Conservation (phyloP, 306 rosid genomes). For the Pyrus bretschneideri region DNA sequence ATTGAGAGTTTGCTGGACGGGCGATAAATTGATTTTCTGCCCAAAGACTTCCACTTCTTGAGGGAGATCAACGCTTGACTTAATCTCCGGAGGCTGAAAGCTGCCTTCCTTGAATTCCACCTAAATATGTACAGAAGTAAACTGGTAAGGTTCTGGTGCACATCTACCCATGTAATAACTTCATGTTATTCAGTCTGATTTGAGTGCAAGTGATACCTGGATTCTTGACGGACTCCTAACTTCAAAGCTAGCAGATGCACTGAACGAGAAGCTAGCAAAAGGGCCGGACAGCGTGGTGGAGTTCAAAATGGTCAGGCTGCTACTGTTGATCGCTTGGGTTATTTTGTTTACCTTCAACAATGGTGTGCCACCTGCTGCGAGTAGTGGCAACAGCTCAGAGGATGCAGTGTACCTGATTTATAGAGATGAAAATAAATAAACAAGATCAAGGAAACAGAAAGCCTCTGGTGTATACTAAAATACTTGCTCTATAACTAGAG, state of each 20-base stretch:
- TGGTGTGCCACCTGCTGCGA: conserved; percentile 73
- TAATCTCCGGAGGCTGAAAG: conserved; percentile 75
- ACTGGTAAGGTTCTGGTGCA: conserved; percentile 11
- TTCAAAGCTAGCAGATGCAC: conserved; percentile 87
- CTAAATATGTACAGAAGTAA: conserved; percentile 33
- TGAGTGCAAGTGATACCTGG: conserved; percentile 48
- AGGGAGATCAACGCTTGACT: conserved; percentile 65
- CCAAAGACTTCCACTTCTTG: conserved; percentile 68
- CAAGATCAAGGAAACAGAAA: neutral
- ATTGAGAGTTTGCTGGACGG: conserved; percentile 60
- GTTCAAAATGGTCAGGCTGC: conserved; percentile 49
- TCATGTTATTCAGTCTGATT: neutral
- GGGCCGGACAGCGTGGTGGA: conserved; percentile 65
- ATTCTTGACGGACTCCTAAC: conserved; percentile 81
- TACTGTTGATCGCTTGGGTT: conserved; percentile 58
- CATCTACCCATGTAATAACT: neutral
- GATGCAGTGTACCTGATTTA: conserved; percentile 79
- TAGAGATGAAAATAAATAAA: conserved; percentile 1
- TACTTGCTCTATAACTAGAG: neutral
- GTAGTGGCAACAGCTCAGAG: conserved; percentile 86
- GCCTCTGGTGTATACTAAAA: neutral
- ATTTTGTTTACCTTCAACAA: conserved; percentile 71
- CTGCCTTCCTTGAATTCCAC: conserved; percentile 87
- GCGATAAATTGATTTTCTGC: conserved; percentile 54
- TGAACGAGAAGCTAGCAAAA: conserved; percentile 57